A percentile compares a stretch with the other conserved stretches of the same genome.
Evolutionary conservation across 306 rosid genomes (phyloP).

Genomic region (Pachyrhizus erosus): DNA sequence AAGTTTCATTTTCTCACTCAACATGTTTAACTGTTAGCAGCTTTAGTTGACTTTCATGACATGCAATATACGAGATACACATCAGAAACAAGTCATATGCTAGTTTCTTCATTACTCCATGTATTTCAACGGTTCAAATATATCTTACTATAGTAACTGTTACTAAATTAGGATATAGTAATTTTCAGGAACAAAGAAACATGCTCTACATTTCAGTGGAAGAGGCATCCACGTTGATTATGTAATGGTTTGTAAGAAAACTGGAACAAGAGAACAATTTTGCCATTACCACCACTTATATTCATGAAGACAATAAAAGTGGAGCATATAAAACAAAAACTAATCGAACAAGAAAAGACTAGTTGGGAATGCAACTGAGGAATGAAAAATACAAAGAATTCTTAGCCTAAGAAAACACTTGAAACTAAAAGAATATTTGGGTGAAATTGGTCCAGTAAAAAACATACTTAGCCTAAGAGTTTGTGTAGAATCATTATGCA

Average conservation of each 20-base stretch:
- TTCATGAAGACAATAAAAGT: neutral
- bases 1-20: constrained; percentile 19
- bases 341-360: neutral
- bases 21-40: constrained; percentile 23
- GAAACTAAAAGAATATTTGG: neutral
- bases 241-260: constrained; percentile 12
- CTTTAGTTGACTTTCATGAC: constrained; percentile 1
- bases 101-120: constrained; percentile 1
- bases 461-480: neutral
- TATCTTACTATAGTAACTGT: neutral
- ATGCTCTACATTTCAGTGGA: neutral
- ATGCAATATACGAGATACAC: neutral
- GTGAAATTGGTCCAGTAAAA: neutral
- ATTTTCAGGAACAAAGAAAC: neutral
- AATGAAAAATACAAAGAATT: neutral
- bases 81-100: neutral
- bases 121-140: constrained; percentile 31
- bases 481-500: neutral
- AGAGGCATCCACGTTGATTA: neutral
- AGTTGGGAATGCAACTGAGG: neutral
- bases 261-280: neutral
- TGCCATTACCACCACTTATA: neutral
- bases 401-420: neutral
- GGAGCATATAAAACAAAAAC: neutral
- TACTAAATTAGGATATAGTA: neutral